phyloP scores from a whole-genome alignment of 2,329 filamentous ascomycete genomes.

The Cytospora mali region DNA sequence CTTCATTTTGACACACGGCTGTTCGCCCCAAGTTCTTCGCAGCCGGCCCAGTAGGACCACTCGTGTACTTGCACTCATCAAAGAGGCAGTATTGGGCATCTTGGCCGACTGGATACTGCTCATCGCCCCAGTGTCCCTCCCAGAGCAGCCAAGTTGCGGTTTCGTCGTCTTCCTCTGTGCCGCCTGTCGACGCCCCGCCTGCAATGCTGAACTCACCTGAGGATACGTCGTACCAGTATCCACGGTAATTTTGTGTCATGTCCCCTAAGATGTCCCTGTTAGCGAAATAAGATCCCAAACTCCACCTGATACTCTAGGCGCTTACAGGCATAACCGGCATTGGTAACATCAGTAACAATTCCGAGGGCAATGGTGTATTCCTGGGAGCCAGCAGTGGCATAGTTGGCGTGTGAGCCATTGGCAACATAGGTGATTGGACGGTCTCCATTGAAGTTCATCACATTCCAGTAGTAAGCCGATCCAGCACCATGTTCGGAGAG shows the following conservation, averaged over 20 bases:
- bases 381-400: slow-evolving; percentile 31
- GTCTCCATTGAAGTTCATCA: slow-evolving; percentile 22
- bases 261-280: slow-evolving; percentile 15
- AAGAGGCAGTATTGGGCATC: slow-evolving; percentile 32
- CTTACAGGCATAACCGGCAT: slow-evolving; percentile 28
- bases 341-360: slow-evolving; percentile 31
- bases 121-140: slow-evolving; percentile 33
- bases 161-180: slow-evolving; percentile 23
- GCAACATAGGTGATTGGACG: slow-evolving; percentile 31
- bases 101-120: slow-evolving; percentile 29
- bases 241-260: slow-evolving; percentile 32
- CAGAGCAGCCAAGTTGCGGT: slow-evolving; percentile 30
- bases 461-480: slow-evolving; percentile 33
- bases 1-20: slow-evolving; percentile 30
- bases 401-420: slow-evolving; percentile 33
- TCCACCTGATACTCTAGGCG: neutral
- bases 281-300: slow-evolving; percentile 7
- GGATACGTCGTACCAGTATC: slow-evolving; percentile 31
- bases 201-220: slow-evolving; percentile 25
- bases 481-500: slow-evolving; percentile 33
- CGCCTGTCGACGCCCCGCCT: slow-evolving; percentile 20
- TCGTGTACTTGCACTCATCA: slow-evolving; percentile 32
- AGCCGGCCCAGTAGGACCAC: slow-evolving; percentile 32
- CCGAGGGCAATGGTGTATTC: slow-evolving; percentile 31
- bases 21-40: slow-evolving; percentile 32